Evolutionary conservation across 345 rosid genomes (phyloP), one percentile per base, ranked within the genome.

Genomic region (Brassica incana): DNA sequence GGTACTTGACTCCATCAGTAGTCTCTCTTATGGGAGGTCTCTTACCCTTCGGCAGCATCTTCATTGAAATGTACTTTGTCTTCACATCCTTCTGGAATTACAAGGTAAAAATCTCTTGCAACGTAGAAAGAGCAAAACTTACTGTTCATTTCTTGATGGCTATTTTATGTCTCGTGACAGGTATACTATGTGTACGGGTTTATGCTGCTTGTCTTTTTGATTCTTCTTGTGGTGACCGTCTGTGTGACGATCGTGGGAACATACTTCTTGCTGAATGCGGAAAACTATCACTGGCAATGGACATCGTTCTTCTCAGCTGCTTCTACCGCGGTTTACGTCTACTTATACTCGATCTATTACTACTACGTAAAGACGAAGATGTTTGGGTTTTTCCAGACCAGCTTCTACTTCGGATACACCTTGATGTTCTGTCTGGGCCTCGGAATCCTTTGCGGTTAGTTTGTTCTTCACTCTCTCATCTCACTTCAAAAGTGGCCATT

Each of bases 221-320:
- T 92, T 80, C 98, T 92, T 71, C 77, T 90, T 58, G 90, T 94
- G 50, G 98, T 94, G 38, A 90, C 98, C 0, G 89, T 94, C 71
- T 94, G 98, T 73, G 98, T 94, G 68, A 94, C 98, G 77, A 94
- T 94, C 6, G 98, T 94, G 86, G 98, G 98, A 18, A 89, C 98
- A 12, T 94, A 94, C 75, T 94, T 94, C 91, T 75, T 94, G 82
- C 82, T 94, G 67, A 92, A 94, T 73, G 98, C 98, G 52, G 98
- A 94, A 88, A 94, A 94, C 82, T 94, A 94, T 77, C 96, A 94
- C 85, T 94, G 98, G 98, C 98, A 90, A 77, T 94, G 98, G 98
- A 94, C 98, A 0, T 94, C 98, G 54, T 94, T 92, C 85, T 92
- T 92, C 88, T 94, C 98, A 40, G 98, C 98, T 68, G 98, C 98